Conservation (phyloP, 352 stramenopile genomes). For the Phytophthora kernoviae region DNA sequence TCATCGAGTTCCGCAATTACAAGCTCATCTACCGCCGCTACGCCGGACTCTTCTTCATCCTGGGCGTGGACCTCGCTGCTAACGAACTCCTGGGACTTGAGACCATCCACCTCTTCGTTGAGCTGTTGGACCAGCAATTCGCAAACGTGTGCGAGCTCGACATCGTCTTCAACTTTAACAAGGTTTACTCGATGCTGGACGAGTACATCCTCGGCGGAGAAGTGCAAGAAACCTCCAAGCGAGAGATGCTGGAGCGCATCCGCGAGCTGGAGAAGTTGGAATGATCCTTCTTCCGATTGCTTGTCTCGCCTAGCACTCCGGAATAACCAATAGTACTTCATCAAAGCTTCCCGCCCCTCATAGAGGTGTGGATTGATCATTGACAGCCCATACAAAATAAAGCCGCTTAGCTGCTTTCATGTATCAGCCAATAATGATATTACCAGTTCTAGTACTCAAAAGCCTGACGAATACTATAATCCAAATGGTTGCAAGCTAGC, state of each 20-base stretch:
- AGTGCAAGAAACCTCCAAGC: slow-evolving; percentile 93
- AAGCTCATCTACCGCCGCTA: slow-evolving; percentile 99
- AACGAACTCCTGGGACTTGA: slow-evolving; percentile 99
- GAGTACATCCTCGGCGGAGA: slow-evolving; percentile 95
- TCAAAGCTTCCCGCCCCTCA: too few species aligned
- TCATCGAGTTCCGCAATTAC: slow-evolving; percentile 98
- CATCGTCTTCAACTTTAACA: slow-evolving; percentile 96
- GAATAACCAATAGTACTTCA: slow-evolving; percentile 11
- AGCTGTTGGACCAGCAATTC: slow-evolving; percentile 98
- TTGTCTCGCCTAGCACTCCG: too few species aligned
- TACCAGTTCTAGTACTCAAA: too few species aligned
- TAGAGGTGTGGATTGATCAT: too few species aligned
- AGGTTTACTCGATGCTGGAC: slow-evolving; percentile 95
- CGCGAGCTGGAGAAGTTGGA: slow-evolving; percentile 93
- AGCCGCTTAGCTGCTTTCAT: too few species aligned
- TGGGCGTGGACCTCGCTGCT: slow-evolving; percentile 95
- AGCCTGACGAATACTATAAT: too few species aligned
- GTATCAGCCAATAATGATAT: not conserved
- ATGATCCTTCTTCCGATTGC: slow-evolving; percentile 38
- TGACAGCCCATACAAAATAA: too few species aligned
- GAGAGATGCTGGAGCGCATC: slow-evolving; percentile 93
- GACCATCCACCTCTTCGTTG: slow-evolving; percentile 98
- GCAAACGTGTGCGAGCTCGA: slow-evolving; percentile 99
- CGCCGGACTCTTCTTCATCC: slow-evolving; percentile 98
- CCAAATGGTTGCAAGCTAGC: too few species aligned